Evolutionary conservation across 73 alveolate genomes (phyloP), one percentile per base, ranked within the genome.

Genomic region (Uronychia setigera): DNA sequence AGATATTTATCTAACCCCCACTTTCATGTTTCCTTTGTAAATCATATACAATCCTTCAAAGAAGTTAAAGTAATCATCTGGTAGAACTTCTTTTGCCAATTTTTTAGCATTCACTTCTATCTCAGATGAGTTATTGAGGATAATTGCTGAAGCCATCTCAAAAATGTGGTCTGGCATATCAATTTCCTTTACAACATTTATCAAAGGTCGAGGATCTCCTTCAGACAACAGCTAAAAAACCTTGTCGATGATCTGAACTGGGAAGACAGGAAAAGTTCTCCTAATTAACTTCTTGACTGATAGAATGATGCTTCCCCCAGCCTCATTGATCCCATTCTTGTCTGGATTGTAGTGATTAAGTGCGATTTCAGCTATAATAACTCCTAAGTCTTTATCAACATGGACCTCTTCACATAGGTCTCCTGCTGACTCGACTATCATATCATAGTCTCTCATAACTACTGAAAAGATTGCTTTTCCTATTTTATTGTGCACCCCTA

Each of bases 141-240:
- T 31, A 76, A 29, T 19, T 76, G 60, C 82, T 27, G 33, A 14
- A 76, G 59, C 27, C 1, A 76, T 1, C 11, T 76, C 28, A 27
- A 76, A 31, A 9, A 76, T 26, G 5, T 27, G 30, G 27, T 28
- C 29, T 5, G 82, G 82, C 29, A 31, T 31, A 1, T 31, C 59
- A 30, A 32, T 31, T 74, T 33, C 32, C n/a, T 82, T 31, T 0
- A 33, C 67, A 28, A 82, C n/a, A 1, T 32, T 14, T 28, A 30
- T 79, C 33, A 82, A 14, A 28, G 89, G 89, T 5, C 82, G 33
- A 0, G 89, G 89, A 74, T 82, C 89, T 19, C 83, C 82, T 82
- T 82, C 89, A 27, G 82, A 26, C 0, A 75, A 74, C 0, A 82
- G 82, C 31, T 74, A 83, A 30, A 82, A 29, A 1, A 82, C 29